Evolutionary conservation across 169 alveolate species (phyloP).

Genomic region (Plasmodium berghei): DNA sequence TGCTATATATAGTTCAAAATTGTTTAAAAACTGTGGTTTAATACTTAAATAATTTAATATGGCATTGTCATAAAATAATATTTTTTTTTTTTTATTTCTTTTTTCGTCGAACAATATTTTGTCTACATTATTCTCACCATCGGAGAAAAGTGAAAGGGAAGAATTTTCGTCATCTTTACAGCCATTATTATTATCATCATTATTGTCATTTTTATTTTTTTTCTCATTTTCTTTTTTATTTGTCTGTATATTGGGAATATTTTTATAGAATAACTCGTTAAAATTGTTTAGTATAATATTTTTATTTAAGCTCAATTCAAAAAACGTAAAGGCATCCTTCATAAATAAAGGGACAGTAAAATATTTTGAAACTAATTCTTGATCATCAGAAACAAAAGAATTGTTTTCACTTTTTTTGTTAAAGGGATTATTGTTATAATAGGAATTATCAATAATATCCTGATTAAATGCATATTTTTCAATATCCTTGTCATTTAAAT

Average conservation of each 20-base stretch:
- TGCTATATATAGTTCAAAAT: conserved; percentile 51
- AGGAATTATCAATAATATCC: conserved; percentile 59
- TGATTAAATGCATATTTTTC: conserved; percentile 10
- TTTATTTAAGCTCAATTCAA: conserved; percentile 59
- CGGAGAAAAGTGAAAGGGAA: background rate
- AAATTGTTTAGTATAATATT: conserved; percentile 40
- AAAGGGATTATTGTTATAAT: conserved; percentile 33
- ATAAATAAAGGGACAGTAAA: conserved; percentile 63
- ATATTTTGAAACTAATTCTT: conserved; percentile 64
- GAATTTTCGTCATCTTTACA: background rate
- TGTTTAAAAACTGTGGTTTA: conserved; percentile 32
- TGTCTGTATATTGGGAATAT: background rate
- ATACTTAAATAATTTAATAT: conserved; percentile 53
- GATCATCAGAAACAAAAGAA: conserved; percentile 37
- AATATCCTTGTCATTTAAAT: conserved; percentile 11
- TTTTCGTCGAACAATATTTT: conserved; percentile 25
- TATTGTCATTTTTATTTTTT: background rate
- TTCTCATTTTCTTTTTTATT: conserved; percentile 11
- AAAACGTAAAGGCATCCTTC: conserved; percentile 74
- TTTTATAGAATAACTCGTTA: conserved; percentile 28
- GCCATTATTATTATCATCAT: background rate
- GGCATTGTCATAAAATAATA: conserved; percentile 48
- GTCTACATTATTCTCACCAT: conserved; percentile 9
- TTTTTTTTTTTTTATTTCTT: conserved; percentile 46
- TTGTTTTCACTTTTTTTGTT: conserved; percentile 49